phyloP scores from a whole-genome alignment of 805 yeast genomes.

The Starmerella stigmatis region DNA sequence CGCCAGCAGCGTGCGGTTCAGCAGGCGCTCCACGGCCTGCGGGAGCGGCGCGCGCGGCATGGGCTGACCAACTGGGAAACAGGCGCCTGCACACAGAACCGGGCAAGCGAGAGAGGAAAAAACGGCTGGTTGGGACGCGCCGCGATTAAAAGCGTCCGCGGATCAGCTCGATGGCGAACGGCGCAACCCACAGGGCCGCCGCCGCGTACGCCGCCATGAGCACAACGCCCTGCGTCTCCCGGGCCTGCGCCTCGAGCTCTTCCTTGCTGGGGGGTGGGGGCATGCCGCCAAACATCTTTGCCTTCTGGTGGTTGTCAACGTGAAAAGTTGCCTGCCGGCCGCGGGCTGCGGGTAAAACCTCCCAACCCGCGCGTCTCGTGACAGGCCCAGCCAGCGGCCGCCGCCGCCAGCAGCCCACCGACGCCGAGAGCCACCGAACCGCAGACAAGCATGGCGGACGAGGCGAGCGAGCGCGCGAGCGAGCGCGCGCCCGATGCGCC shows the following conservation, averaged over 20 bases:
- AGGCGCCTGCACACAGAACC: not conserved
- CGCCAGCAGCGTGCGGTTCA: conserved; percentile 21
- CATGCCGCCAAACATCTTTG: conserved; percentile 32
- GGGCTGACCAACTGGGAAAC: not conserved
- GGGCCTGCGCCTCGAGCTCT: conserved; percentile 29
- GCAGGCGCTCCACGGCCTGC: conserved; percentile 12
- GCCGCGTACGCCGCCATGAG: conserved; percentile 29
- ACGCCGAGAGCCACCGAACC: no score
- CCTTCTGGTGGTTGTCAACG: not conserved
- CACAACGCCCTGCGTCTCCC: conserved; percentile 28
- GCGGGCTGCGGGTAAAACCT: no score
- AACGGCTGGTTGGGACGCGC: no score
- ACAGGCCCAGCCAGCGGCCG: no score
- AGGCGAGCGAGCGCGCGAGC: not conserved
- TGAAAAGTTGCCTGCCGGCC: not conserved
- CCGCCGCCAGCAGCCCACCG: no score
- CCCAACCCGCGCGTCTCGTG: no score
- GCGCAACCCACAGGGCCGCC: conserved; percentile 35
- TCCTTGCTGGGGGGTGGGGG: conserved; percentile 34
- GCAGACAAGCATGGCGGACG: conserved; percentile 2
- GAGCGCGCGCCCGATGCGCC: not conserved
- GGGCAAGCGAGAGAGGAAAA: no score
- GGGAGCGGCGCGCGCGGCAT: conserved; percentile 2
- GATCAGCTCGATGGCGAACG: conserved; percentile 33
- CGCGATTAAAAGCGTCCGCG: conserved; percentile 30